Conservation (phyloP, 352 stramenopile genomes). For the Globisporangium spinosum region DNA sequence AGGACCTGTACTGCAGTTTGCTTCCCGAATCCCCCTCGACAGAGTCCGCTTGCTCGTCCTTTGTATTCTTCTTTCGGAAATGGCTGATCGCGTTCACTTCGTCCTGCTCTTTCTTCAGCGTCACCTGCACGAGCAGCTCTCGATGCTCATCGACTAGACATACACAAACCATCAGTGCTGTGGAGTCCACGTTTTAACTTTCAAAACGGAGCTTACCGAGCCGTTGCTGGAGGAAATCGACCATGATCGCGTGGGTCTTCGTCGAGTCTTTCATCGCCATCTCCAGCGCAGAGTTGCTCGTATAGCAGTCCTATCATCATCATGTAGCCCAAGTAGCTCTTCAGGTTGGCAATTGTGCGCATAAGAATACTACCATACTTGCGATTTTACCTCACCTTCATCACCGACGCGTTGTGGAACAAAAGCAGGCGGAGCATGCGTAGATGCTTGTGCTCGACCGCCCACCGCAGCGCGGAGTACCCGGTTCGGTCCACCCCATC, state of each 20-base stretch:
- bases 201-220: constrained; percentile 25
- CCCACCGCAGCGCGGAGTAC: constrained; percentile 54
- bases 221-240: constrained; percentile 37
- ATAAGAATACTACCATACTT: too few species aligned
- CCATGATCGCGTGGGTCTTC: constrained; percentile 34
- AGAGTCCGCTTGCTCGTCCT: background rate
- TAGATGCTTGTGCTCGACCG: constrained; percentile 30
- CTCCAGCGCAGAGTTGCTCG: constrained; percentile 41
- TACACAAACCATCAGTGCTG: background rate
- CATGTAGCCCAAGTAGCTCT: background rate
- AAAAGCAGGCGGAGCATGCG: constrained; percentile 38
- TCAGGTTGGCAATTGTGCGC: background rate
- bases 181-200: background rate
- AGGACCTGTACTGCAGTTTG: background rate
- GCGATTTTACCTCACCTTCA: constrained; percentile 16
- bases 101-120: constrained; percentile 31
- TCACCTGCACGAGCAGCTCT: constrained; percentile 27
- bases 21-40: background rate
- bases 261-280: constrained; percentile 33
- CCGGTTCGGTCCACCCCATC: constrained; percentile 41
- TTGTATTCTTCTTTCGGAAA: constrained; percentile 11
- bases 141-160: constrained; percentile 35
- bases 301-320: constrained; percentile 35
- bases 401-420: constrained; percentile 38
- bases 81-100: constrained; percentile 33